Evolutionary conservation across 2,329 filamentous ascomycete genomes (phyloP).

Genomic region (Waltergamsia citrina): DNA sequence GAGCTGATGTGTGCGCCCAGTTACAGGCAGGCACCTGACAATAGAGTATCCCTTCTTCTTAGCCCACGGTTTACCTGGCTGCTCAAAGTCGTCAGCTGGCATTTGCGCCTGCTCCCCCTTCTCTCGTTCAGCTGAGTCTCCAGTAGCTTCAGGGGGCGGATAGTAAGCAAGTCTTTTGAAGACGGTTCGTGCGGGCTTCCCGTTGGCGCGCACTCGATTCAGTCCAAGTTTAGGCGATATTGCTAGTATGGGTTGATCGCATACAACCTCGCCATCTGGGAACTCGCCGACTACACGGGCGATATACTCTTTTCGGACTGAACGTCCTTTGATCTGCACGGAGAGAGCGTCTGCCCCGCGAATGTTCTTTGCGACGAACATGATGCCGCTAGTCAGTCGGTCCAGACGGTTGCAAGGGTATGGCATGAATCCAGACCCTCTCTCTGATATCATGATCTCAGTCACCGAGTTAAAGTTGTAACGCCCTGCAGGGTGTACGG

Average conservation of each 20-base stretch:
- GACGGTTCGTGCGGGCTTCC: constrained; percentile 81
- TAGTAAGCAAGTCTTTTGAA: constrained; percentile 94
- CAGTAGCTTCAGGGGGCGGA: constrained; percentile 27
- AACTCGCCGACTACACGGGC: constrained; percentile 87
- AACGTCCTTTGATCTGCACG: constrained; percentile 66
- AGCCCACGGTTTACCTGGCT: constrained; percentile 28
- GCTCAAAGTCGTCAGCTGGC: constrained; percentile 5
- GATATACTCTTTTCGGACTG: constrained; percentile 90
- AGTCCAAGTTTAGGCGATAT: constrained; percentile 93
- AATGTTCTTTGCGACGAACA: constrained; percentile 90
- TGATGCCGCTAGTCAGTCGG: constrained; percentile 86
- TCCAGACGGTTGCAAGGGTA: constrained; percentile 88
- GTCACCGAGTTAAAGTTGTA: constrained; percentile 94
- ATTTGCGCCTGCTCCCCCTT: constrained; percentile 13
- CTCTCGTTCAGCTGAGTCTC: neutral
- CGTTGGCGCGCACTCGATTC: constrained; percentile 88
- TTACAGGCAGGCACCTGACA: constrained; percentile 86
- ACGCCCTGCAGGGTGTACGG: constrained; percentile 87
- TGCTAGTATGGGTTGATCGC: constrained; percentile 85
- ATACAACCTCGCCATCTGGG: constrained; percentile 82
- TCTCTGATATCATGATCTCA: constrained; percentile 82
- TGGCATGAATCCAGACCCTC: constrained; percentile 43
- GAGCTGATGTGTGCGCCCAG: constrained; percentile 89
- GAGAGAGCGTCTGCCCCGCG: constrained; percentile 71
- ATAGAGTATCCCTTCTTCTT: constrained; percentile 80